Percentiles rank a stretch among this genome's conserved stretches.
Conservation (phyloP, 1,284 basidiomycete species). For the Trametes sp. region DNA sequence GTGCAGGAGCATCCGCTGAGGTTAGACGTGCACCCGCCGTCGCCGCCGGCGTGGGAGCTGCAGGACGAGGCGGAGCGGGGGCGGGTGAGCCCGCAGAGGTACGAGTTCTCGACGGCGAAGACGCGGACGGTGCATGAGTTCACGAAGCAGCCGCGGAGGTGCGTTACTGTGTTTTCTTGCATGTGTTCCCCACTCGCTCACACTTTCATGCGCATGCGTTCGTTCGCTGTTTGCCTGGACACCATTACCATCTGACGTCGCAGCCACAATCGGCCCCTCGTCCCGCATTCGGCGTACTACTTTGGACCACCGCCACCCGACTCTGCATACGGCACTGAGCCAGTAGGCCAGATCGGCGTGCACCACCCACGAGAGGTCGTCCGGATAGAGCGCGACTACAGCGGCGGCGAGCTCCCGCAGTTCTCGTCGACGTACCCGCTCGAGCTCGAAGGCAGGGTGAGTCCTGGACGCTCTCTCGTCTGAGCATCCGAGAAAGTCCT, state of each 20-base stretch:
- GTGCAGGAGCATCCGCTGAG: slow-evolving; percentile 42
- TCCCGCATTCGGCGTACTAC: slow-evolving; percentile 83
- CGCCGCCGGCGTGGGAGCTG: slow-evolving; percentile 69
- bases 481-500: too few species aligned
- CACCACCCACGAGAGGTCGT: slow-evolving; percentile 88
- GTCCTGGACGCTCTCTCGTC: slow-evolving; percentile 38
- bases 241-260: not conserved
- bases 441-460: slow-evolving; percentile 83
- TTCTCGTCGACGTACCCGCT: slow-evolving; percentile 83
- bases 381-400: slow-evolving; percentile 84
- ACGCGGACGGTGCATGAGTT: slow-evolving; percentile 33
- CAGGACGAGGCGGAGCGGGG: slow-evolving; percentile 21
- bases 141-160: slow-evolving; percentile 26
- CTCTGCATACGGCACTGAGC: slow-evolving; percentile 77
- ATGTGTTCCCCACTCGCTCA: too few species aligned
- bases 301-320: slow-evolving; percentile 79
- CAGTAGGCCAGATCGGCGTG: slow-evolving; percentile 80
- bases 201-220: not conserved
- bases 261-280: slow-evolving; percentile 51
- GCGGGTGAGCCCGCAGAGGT: slow-evolving; percentile 27
- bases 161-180: not conserved
- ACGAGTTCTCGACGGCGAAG: slow-evolving; percentile 26
- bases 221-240: too few species aligned
- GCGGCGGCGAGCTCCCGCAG: slow-evolving; percentile 80
- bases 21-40: slow-evolving; percentile 49